A percentile compares a stretch with the other conserved stretches of the same genome.
phyloP scores from a whole-genome alignment of 306 rosid species.

The Medicago lupulina region DNA sequence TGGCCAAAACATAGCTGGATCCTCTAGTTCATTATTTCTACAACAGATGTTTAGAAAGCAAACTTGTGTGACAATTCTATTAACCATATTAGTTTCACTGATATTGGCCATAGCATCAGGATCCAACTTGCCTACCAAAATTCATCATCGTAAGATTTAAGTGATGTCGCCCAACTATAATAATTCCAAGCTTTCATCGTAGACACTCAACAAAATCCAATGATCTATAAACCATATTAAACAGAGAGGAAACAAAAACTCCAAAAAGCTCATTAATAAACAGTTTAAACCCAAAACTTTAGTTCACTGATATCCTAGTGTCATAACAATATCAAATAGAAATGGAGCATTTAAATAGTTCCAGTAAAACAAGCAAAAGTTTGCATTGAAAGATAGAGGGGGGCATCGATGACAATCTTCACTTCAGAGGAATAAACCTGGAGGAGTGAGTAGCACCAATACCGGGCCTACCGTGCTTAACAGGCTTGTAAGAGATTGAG shows the following conservation, averaged over 20 bases:
- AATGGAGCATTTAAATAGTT: constrained; percentile 1
- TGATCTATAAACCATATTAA: not conserved
- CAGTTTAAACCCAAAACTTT: constrained; percentile 22
- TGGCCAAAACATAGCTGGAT: too few species aligned
- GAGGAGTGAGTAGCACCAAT: constrained; percentile 98
- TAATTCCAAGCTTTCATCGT: not conserved
- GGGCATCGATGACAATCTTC: constrained; percentile 35
- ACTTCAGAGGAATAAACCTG: constrained; percentile 96
- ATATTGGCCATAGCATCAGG: too few species aligned
- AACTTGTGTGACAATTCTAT: too few species aligned
- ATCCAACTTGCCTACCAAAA: not conserved
- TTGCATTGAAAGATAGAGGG: not conserved
- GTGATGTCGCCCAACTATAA: not conserved
- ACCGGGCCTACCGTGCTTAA: constrained; percentile 96
- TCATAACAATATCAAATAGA: constrained; percentile 27
- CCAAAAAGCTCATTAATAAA: not conserved
- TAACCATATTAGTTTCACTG: too few species aligned
- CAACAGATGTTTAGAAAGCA: too few species aligned
- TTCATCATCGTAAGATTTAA: not conserved
- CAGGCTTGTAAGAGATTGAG: constrained; percentile 97
- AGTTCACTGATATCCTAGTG: constrained; percentile 16
- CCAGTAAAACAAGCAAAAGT: constrained; percentile 17
- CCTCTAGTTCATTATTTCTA: too few species aligned
- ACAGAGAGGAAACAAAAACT: not conserved
- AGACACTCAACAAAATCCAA: not conserved